phyloP scores from a whole-genome alignment of 495 filamentous ascomycete species.

The Aspergillus panamensis region DNA sequence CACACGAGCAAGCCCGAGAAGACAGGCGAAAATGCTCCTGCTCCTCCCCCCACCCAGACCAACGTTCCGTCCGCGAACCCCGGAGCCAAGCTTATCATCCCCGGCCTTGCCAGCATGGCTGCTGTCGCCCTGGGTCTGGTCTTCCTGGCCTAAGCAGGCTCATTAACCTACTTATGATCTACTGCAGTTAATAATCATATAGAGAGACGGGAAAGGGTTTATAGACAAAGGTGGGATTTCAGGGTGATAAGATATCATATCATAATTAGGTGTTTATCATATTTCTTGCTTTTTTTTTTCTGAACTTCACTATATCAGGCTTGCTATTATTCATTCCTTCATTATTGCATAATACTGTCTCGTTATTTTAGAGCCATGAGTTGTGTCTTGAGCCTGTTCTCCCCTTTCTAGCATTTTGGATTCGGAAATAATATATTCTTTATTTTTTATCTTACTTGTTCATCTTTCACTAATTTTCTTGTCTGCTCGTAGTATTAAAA shows the following conservation, averaged over 20 bases:
- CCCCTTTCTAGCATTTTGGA: too few relatives aligned
- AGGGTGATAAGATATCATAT: too few relatives aligned
- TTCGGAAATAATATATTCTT: too few relatives aligned
- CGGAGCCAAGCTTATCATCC: slow-evolving; percentile 30
- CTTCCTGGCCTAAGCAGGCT: slow-evolving; percentile 13
- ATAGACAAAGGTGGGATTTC: too few relatives aligned
- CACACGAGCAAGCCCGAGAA: neutral
- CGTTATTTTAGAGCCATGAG: neutral
- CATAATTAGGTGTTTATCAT: neutral
- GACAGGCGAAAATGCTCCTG: slow-evolving; percentile 1
- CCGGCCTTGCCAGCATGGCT: slow-evolving; percentile 30
- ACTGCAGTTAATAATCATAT: neutral
- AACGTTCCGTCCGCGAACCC: slow-evolving; percentile 27
- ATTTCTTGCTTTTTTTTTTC: neutral
- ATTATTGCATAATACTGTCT: neutral
- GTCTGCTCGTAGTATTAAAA: neutral
- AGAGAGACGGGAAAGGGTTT: neutral
- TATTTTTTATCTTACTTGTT: neutral
- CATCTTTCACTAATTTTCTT: too few relatives aligned
- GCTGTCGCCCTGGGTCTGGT: slow-evolving; percentile 25
- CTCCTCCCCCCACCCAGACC: slow-evolving; percentile 24
- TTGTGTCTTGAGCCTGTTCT: neutral
- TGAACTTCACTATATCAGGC: neutral
- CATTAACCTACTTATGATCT: neutral
- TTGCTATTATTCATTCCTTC: neutral